phyloP scores from a whole-genome alignment of 2,329 filamentous ascomycete species.

The Fusarium bulbicola region DNA sequence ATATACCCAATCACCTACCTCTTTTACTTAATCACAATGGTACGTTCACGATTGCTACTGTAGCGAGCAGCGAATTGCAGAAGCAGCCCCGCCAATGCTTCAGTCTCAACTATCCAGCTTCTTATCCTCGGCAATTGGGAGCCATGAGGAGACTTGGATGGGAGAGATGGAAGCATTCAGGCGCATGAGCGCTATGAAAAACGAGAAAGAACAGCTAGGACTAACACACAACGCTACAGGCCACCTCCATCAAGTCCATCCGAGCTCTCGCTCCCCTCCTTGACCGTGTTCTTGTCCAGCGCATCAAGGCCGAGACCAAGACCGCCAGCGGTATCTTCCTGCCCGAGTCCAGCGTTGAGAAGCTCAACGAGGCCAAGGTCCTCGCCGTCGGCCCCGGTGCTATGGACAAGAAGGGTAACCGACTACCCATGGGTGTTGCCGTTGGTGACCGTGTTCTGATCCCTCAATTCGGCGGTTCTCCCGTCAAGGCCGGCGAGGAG shows the following conservation, averaged over 20 bases:
- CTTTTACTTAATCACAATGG: slow-evolving; percentile 43
- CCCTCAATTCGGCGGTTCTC: slow-evolving; percentile 93
- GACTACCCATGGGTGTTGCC: slow-evolving; percentile 82
- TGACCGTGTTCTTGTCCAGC: slow-evolving; percentile 98
- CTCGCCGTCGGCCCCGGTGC: slow-evolving; percentile 92
- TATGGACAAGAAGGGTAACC: slow-evolving; percentile 88
- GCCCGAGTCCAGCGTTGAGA: slow-evolving; percentile 95
- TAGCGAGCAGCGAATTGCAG: not conserved
- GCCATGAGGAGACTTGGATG: not conserved
- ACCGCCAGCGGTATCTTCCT: slow-evolving; percentile 98
- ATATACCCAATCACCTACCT: not conserved
- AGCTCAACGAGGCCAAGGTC: slow-evolving; percentile 97
- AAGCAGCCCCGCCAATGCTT: slow-evolving; percentile 1
- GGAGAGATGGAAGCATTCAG: not conserved
- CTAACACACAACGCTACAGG: slow-evolving; percentile 50
- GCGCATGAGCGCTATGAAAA: not conserved
- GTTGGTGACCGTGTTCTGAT: slow-evolving; percentile 94
- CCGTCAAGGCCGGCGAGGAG: slow-evolving; percentile 97
- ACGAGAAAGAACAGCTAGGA: not conserved
- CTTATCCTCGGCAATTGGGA: slow-evolving; percentile 37
- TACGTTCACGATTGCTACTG: slow-evolving; percentile 27
- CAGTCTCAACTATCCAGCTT: slow-evolving; percentile 12
- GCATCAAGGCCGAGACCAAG: slow-evolving; percentile 96
- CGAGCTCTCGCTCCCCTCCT: slow-evolving; percentile 94
- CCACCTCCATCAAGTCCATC: slow-evolving; percentile 89